These are phyloP conservation scores for Diddensiella transvaalensis DNA, from an alignment of 805 yeast species.

Conservation along the genomic window DNA sequence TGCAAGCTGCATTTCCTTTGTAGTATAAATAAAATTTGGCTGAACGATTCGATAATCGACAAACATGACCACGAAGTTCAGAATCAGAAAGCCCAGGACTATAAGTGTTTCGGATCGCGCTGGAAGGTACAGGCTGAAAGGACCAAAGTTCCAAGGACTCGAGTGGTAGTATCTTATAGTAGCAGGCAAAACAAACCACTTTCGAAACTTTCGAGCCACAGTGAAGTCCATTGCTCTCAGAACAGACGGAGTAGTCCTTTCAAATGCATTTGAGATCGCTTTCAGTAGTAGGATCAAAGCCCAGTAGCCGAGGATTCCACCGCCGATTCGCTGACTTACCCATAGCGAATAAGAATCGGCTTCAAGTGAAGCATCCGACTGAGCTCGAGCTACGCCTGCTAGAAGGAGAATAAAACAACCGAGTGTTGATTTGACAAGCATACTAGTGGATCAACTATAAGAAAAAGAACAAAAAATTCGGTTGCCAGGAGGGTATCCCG, in stretches of 20 bases:
- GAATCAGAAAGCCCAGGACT: conserved; percentile 32
- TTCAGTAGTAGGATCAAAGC: conserved; percentile 7
- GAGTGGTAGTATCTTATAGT: conserved; percentile 26
- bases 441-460: too few relatives aligned
- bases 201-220: conserved; percentile 20
- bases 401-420: too few relatives aligned
- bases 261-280: background rate
- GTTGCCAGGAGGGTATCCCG: too few relatives aligned
- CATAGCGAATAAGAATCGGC: background rate
- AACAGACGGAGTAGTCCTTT: conserved; percentile 1
- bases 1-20: conserved; percentile 16
- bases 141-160: conserved; percentile 16
- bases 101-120: conserved; percentile 39
- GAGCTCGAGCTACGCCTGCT: background rate
- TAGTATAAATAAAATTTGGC: conserved; percentile 4
- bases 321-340: conserved; percentile 10
- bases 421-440: too few relatives aligned
- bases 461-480: too few relatives aligned
- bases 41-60: conserved; percentile 15
- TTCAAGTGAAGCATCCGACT: background rate
- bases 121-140: conserved; percentile 32
- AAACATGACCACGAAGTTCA: conserved; percentile 33
- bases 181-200: conserved; percentile 30
- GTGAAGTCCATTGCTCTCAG: conserved; percentile 12
- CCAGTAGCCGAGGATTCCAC: conserved; percentile 7